Conservation (phyloP, 768 basidiomycete genomes). For the Daedalea quercina region DNA sequence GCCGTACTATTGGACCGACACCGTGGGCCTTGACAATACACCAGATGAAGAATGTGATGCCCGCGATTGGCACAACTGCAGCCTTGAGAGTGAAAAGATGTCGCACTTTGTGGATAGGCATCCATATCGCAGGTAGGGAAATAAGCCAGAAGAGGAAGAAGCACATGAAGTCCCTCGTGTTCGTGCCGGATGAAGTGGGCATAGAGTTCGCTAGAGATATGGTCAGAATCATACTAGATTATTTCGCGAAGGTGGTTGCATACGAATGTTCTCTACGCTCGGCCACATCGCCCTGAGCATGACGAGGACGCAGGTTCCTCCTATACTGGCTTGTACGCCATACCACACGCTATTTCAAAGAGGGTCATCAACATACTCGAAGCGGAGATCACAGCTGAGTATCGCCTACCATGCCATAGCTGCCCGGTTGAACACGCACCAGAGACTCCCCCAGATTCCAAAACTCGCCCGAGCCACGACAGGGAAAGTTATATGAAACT, state of each 20-base stretch:
- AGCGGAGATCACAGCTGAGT: neutral
- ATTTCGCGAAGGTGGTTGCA: slow-evolving; percentile 18
- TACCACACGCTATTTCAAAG: slow-evolving; percentile 55
- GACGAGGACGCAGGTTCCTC: slow-evolving; percentile 70
- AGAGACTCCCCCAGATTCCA: slow-evolving; percentile 70
- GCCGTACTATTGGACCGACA: slow-evolving; percentile 66
- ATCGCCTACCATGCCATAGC: slow-evolving; percentile 60
- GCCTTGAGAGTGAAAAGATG: slow-evolving; percentile 80
- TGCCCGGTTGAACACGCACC: slow-evolving; percentile 74
- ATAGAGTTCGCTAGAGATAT: slow-evolving; percentile 51
- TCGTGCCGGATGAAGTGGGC: slow-evolving; percentile 69
- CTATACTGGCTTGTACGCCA: slow-evolving; percentile 76
- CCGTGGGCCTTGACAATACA: slow-evolving; percentile 72
- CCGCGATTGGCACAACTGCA: slow-evolving; percentile 63
- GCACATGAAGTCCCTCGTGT: slow-evolving; percentile 66
- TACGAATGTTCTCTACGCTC: slow-evolving; percentile 58
- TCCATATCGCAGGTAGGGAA: slow-evolving; percentile 75
- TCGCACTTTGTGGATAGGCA: slow-evolving; percentile 78
- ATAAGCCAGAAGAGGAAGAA: slow-evolving; percentile 88
- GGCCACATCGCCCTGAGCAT: slow-evolving; percentile 78
- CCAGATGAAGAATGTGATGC: slow-evolving; percentile 71
- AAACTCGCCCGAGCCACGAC: slow-evolving; percentile 71
- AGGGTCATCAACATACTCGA: neutral
- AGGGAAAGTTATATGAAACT: slow-evolving; percentile 74
- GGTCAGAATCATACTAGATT: too few species aligned